Conservation (phyloP, 495 filamentous ascomycete species). For the Penicillium fimorum region DNA sequence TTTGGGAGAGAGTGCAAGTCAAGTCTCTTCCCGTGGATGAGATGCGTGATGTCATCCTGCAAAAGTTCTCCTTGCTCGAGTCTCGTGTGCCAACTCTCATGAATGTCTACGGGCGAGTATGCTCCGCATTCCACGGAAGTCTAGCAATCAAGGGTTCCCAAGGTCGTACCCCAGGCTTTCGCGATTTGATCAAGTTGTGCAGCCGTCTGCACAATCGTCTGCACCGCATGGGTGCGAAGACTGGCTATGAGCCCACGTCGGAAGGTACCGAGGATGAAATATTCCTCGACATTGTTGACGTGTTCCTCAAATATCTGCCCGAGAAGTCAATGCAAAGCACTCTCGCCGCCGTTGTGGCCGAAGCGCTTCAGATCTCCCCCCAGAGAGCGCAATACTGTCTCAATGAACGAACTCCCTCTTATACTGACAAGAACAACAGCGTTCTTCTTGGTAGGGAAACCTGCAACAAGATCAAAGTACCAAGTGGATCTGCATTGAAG, state of each 20-base stretch:
- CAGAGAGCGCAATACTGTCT: constrained; percentile 73
- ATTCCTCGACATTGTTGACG: constrained; percentile 86
- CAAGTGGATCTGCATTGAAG: constrained; percentile 34
- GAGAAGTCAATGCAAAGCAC: constrained; percentile 56
- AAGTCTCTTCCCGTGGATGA: constrained; percentile 67
- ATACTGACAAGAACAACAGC: constrained; percentile 54
- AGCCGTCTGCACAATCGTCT: constrained; percentile 64
- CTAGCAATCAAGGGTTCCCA: constrained; percentile 47
- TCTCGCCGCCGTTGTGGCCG: constrained; percentile 69
- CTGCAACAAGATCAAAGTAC: constrained; percentile 44
- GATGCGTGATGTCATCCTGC: constrained; percentile 67
- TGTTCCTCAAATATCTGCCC: constrained; percentile 79
- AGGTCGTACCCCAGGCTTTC: constrained; percentile 57
- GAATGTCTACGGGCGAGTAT: constrained; percentile 69
- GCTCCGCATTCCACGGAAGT: constrained; percentile 49
- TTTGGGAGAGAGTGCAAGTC: constrained; percentile 76
- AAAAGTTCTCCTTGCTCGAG: constrained; percentile 66
- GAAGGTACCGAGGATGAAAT: constrained; percentile 76
- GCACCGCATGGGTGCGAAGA: constrained; percentile 58
- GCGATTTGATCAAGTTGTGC: constrained; percentile 91
- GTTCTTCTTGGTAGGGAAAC: constrained; percentile 68
- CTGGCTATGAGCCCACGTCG: constrained; percentile 69
- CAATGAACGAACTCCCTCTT: constrained; percentile 62
- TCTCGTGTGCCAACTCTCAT: constrained; percentile 69
- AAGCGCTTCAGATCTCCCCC: constrained; percentile 79